Base-by-base conservation (phyloP, 345 rosid species). In the Eucalyptus polyanthemos region DNA sequence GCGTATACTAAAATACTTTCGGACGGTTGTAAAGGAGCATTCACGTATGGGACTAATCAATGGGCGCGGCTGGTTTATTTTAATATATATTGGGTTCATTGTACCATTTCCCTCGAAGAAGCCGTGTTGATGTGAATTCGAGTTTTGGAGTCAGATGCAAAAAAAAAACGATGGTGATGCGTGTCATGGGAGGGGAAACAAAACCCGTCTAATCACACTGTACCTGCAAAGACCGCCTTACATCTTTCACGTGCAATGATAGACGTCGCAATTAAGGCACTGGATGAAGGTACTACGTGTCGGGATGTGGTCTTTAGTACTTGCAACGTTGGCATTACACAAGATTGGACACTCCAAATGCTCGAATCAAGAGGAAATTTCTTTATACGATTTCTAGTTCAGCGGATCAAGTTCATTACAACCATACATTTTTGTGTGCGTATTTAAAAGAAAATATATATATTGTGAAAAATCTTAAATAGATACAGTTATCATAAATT, bases 241-340 rank as follows among this genome's bases (percentile, higher is more conserved):
- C 25, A 9, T 69, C 22, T 69, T 69, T 34, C 80, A 17, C 7
- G 7, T 4, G 22, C 6, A 15, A 67, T 15, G 34, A 7, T 8
- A 5, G 40, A 4, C 0, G 31, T 12, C 8, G 2, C 31, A 60
- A 27, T 60, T 11, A 25, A 60, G 67, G 31, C 31, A 25, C 2
- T 0, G 1, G 14, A 58, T 10, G 14, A 58, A 58, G 5, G 7
- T 5, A 58, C 2, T 2, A 1, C 2, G 15, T 27, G 67, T 19
- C 4, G 2, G 4, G 14, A 27, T 12, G 21, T 15, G 40, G 11
- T n/a, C 37, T 65, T n/a, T 7, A 67, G 56, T 53, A 7, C 4
- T 1, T 7, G 56, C 56, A 53, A 51, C 2, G 4, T 51, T 51
- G 16, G 76, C 76, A 65, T 14, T 65, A 14, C 76, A 65, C 3